phyloP scores from a whole-genome alignment of 306 rosid species.

The Dalbergia oliveri region DNA sequence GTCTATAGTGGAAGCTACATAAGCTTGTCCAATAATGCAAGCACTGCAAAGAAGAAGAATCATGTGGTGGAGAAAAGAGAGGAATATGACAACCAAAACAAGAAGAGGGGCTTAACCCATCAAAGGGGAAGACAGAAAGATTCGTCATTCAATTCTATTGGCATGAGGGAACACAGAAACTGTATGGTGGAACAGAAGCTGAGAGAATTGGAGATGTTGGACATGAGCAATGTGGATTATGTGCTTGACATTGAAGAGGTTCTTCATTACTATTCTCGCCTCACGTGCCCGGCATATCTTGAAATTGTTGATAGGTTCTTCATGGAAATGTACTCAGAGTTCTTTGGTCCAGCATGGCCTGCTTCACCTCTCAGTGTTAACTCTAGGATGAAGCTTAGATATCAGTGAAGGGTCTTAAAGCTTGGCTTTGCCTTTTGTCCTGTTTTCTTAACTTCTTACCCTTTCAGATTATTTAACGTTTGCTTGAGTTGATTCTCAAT shows the following conservation, averaged over 20 bases:
- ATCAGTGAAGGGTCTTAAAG: conserved; percentile 45
- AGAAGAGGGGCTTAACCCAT: conserved; percentile 33
- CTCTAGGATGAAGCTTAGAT: conserved; percentile 47
- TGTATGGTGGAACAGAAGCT: conserved; percentile 70
- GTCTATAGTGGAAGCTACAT: conserved; percentile 45
- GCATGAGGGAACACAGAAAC: conserved; percentile 37
- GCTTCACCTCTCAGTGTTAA: conserved; percentile 53
- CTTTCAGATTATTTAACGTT: conserved; percentile 32
- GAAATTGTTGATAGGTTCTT: conserved; percentile 89
- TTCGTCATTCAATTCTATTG: conserved; percentile 11
- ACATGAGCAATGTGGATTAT: conserved; percentile 75
- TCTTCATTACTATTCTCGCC: conserved; percentile 85
- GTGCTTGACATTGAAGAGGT: conserved; percentile 86
- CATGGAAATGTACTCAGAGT: conserved; percentile 73
- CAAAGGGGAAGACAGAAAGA: conserved; percentile 48
- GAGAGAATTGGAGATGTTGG: conserved; percentile 82
- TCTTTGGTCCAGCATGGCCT: conserved; percentile 53
- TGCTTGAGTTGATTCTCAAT: conserved; percentile 43
- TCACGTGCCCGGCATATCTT: conserved; percentile 81
- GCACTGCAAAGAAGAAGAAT: conserved; percentile 5
- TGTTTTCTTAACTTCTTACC: conserved; percentile 30
- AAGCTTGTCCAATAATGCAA: conserved; percentile 35
- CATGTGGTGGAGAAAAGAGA: conserved; percentile 42
- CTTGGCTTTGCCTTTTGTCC: background rate
- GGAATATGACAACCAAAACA: conserved; percentile 24